Evolutionary conservation across 805 yeast genomes (phyloP), one percentile per base, ranked within the genome.

Genomic region (Metschnikowia amazonensis): DNA sequence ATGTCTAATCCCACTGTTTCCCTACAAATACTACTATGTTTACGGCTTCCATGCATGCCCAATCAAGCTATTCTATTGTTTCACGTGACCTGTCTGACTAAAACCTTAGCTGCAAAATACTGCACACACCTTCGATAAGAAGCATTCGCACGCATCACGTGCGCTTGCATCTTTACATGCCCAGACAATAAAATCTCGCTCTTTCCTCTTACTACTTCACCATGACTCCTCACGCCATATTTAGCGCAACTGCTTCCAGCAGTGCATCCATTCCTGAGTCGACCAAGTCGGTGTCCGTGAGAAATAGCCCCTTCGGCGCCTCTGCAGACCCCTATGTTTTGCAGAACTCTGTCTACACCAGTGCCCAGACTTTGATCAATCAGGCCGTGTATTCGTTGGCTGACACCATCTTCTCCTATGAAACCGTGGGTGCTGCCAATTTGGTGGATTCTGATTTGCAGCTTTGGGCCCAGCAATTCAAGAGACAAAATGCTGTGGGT

Each of bases 401-500:
- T 34, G 63, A 74, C 48, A 74, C 76, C 51, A 72, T 86, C 50
- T 87, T 87, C 69, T 75, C 83, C 48, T 90, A 84, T 65, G 81
- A 82, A 52, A 75, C 89, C 11, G 70, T 80, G 34, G 50, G 48
- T 17, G 78, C 80, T 44, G 74, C 79, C 4, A 76, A 80, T 54
- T 70, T 79, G 38, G 67, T 87, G 42, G 88, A 84, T 62, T 62
- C 72, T n/a, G 74, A 79, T 39, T 60, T 84, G 50, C 72, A 70
- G 50, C 63, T 75, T 42, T 89, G 96, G 96, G 60, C 74, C 36
- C 63, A 69, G 37, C 64, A 72, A 40, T 71, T 70, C 58, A 75
- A 78, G 57, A 57, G 74, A 36, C 59, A 62, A 32, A 84, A 84
- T 60, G 69, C 79, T 11, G 59, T 64, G 37, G 82, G 81, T 20